phyloP scores from a whole-genome alignment of 768 basidiomycete genomes.

The Imleria badia region DNA sequence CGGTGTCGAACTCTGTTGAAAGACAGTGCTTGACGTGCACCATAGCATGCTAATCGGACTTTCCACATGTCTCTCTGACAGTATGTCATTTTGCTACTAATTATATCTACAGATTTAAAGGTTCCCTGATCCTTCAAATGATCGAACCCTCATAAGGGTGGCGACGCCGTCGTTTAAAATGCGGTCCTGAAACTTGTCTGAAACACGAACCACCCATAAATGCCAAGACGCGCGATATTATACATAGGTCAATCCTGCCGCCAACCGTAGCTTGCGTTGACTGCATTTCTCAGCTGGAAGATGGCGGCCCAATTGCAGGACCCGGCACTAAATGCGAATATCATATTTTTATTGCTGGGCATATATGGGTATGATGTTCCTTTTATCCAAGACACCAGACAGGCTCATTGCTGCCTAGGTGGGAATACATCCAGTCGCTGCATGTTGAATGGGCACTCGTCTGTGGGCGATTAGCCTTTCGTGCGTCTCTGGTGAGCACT shows the following conservation, averaged over 20 bases:
- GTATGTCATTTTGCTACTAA: too few relatives aligned
- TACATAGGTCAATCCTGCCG: too few relatives aligned
- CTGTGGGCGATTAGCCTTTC: conserved; percentile 14
- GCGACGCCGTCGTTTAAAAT: neutral
- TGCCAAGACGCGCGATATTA: neutral
- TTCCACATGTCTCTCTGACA: too few relatives aligned
- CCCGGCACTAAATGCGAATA: neutral
- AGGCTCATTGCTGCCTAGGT: conserved; percentile 1
- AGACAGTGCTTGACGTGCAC: too few relatives aligned
- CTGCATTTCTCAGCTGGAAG: too few relatives aligned
- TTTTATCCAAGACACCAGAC: too few relatives aligned
- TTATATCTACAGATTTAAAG: too few relatives aligned
- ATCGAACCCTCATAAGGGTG: too few relatives aligned
- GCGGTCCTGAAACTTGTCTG: conserved; percentile 1
- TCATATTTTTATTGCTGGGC: conserved; percentile 11
- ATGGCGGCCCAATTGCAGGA: conserved; percentile 1
- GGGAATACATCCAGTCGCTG: conserved; percentile 17
- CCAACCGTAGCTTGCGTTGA: too few relatives aligned
- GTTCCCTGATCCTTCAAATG: too few relatives aligned
- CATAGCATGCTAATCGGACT: too few relatives aligned
- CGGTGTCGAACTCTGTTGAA: too few relatives aligned
- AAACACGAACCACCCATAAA: neutral
- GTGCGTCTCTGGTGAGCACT: conserved; percentile 19
- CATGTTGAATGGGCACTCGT: conserved; percentile 15
- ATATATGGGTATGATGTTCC: conserved; percentile 15